Percentiles rank a stretch among this genome's conserved stretches.
Conservation (phyloP, 768 basidiomycete species). For the Podaxis sp. region DNA sequence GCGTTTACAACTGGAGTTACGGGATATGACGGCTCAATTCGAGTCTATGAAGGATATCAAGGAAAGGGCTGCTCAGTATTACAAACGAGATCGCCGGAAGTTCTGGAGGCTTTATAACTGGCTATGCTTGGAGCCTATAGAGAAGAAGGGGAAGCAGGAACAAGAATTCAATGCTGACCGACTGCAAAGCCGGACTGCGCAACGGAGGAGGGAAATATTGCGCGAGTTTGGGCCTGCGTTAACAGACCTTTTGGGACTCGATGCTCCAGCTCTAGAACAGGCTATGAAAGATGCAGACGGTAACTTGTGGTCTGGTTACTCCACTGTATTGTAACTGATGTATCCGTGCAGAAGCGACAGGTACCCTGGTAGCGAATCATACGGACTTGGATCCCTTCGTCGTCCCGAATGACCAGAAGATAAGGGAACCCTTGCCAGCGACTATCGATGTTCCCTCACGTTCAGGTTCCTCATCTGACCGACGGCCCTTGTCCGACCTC, state of each 20-base stretch:
- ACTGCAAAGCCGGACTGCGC: constrained; percentile 10
- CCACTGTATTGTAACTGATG: neutral
- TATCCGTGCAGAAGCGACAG: neutral
- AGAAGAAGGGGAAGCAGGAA: constrained; percentile 14
- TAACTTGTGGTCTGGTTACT: neutral
- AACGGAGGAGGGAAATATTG: constrained; percentile 9
- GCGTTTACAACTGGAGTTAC: constrained; percentile 27
- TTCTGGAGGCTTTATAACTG: constrained; percentile 49
- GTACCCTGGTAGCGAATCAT: neutral
- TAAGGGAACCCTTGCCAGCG: neutral
- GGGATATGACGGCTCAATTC: constrained; percentile 39
- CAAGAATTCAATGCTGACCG: constrained; percentile 7
- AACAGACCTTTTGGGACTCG: constrained; percentile 26
- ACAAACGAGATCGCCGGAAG: constrained; percentile 48
- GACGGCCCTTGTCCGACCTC: neutral
- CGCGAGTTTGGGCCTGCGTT: constrained; percentile 17
- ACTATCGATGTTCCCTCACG: neutral
- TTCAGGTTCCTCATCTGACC: neutral
- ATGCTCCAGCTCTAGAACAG: constrained; percentile 35
- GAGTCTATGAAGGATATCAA: constrained; percentile 44
- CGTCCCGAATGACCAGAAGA: neutral
- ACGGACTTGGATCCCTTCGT: neutral
- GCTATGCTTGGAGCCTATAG: constrained; percentile 21
- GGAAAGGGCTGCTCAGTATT: constrained; percentile 36
- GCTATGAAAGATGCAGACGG: neutral